Evolutionary conservation across 192 early-diverging fungal genomes (phyloP), one percentile per base, ranked within the genome.

Genomic region (Podila minutissima): DNA sequence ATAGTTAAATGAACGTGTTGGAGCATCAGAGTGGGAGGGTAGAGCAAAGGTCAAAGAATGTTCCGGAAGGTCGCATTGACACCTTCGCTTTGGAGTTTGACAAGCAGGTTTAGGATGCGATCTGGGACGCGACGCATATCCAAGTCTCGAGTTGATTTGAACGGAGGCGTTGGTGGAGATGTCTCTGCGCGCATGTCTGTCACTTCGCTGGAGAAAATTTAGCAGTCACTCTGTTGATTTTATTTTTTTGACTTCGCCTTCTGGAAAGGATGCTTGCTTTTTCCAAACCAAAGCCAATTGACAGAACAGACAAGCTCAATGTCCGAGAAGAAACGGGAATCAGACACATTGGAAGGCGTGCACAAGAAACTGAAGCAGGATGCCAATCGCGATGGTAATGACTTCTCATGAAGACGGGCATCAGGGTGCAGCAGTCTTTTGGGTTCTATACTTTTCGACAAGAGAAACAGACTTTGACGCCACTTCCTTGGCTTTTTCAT

Each of bases 361-460:
- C 37, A 63, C 12, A 78, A 78, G 69, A 78, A 65, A 32, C 4
- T 71, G 33, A 71, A 69, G 59, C 63, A 59, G 17, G 75, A 67
- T 22, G 60, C 19, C 35, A 33, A 53, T 24, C 59, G 26, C 8
- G 20, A 51, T 26, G 69, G 69, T 63, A 22, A 37, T 2, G 26
- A n/a, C 20, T 46, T 19, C 2, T 37, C n/a, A 37, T 64, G 32
- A 2, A 35, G 12, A 38, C 26, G 48, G 28, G 48, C 32, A 53
- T 33, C 13, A 17, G 3, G 41, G 8, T 46, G 48, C 28, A 17
- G 24, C 13, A 29, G 31, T 48, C 32, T 31, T 3, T 13, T 53
- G 3, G 31, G 29, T n/a, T n/a, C 5, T 12, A 0, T 17, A 55
- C 24, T n/a, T 9, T 17, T 32, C 10, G 11, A 62, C 24, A 15